These are phyloP conservation scores for Gossypium australe DNA, from an alignment of 345 rosid genomes.

Conservation along the genomic window DNA sequence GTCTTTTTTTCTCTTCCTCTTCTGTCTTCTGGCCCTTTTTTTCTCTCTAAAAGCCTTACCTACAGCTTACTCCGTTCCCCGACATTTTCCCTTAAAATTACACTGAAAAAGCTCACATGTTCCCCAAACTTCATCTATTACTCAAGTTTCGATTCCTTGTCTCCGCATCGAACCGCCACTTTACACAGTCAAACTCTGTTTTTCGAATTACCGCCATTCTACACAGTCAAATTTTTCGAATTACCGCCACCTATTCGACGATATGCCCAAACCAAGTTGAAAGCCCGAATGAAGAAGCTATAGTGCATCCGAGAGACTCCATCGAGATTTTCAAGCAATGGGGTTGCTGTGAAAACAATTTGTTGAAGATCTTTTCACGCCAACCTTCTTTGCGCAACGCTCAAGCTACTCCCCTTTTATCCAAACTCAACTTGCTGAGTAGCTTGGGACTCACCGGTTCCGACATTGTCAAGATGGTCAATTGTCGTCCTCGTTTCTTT, in stretches of 20 bases:
- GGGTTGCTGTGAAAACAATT: slow-evolving; percentile 67
- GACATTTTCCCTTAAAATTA: not conserved
- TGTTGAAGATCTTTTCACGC: slow-evolving; percentile 40
- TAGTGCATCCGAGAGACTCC: slow-evolving; percentile 19
- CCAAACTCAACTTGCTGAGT: slow-evolving; percentile 48
- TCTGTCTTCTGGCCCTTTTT: not conserved
- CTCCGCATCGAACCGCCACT: not conserved
- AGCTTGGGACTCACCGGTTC: slow-evolving; percentile 49
- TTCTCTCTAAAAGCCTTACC: not conserved
- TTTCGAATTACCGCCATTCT: too few species aligned
- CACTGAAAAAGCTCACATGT: not conserved
- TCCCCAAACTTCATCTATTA: not conserved
- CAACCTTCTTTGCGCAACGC: slow-evolving; percentile 56
- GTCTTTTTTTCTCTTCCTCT: not conserved
- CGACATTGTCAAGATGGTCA: slow-evolving; percentile 73
- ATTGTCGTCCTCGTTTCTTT: slow-evolving; percentile 74
- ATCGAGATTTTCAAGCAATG: slow-evolving; percentile 43
- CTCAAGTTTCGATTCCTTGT: not conserved
- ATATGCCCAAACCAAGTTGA: slow-evolving; percentile 35
- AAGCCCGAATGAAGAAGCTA: slow-evolving; percentile 1
- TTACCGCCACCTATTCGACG: slow-evolving; percentile 59
- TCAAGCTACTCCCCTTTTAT: slow-evolving; percentile 37
- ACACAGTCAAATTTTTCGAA: too few species aligned
- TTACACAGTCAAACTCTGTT: not conserved
- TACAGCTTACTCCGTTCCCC: not conserved